Conservation (phyloP, 768 basidiomycete genomes). For the Lyophyllum shimeji region DNA sequence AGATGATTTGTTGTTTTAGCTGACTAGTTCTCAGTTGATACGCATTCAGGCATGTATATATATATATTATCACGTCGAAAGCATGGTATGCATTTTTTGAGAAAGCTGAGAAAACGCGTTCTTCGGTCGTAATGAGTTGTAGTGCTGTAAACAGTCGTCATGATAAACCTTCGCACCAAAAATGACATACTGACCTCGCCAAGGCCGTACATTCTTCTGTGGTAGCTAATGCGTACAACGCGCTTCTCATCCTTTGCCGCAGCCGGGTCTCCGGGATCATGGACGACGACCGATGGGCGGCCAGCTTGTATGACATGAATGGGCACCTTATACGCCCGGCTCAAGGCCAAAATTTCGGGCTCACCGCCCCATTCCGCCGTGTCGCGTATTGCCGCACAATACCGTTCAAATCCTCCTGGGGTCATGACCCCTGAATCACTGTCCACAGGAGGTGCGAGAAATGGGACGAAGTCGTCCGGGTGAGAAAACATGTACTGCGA, state of each 20-base stretch:
- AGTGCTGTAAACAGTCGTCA: constrained; percentile 57
- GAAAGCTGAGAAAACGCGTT: constrained; percentile 24
- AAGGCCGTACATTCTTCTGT: constrained; percentile 90
- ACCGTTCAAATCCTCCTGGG: constrained; percentile 59
- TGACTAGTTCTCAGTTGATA: constrained; percentile 2
- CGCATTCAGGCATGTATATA: constrained; percentile 10
- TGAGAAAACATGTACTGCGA: constrained; percentile 81
- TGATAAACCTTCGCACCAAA: not conserved
- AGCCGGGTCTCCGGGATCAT: constrained; percentile 52
- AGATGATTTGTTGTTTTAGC: constrained; percentile 68
- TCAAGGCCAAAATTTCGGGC: constrained; percentile 92
- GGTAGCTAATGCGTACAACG: constrained; percentile 82
- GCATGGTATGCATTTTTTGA: constrained; percentile 24
- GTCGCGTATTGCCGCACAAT: constrained; percentile 75
- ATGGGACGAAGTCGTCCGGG: constrained; percentile 90
- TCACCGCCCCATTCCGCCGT: constrained; percentile 98
- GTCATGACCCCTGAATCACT: constrained; percentile 73
- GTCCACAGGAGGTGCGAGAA: constrained; percentile 72
- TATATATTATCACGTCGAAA: constrained; percentile 18
- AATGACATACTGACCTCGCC: constrained; percentile 71
- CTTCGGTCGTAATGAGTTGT: constrained; percentile 79
- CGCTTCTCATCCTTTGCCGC: constrained; percentile 30
- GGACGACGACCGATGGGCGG: constrained; percentile 79
- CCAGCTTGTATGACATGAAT: constrained; percentile 91
- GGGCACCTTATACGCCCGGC: constrained; percentile 75